These are phyloP conservation scores for Begonia fuchsioides DNA, from an alignment of 306 rosid genomes.

Conservation along the genomic window DNA sequence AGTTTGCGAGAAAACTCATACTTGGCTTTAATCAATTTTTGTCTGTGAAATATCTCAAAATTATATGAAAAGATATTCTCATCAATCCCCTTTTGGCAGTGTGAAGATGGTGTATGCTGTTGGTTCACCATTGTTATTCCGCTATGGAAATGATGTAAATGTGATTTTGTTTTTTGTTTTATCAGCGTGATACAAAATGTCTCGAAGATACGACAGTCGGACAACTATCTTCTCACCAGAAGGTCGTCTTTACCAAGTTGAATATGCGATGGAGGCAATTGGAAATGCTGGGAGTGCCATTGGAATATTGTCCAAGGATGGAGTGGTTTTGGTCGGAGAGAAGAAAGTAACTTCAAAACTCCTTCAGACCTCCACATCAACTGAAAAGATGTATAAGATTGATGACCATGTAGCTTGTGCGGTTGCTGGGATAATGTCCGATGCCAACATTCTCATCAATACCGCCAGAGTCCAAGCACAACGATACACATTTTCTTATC, in stretches of 20 bases:
- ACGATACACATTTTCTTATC: slow-evolving; percentile 19
- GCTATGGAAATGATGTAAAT: too few relatives aligned
- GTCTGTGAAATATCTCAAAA: too few relatives aligned
- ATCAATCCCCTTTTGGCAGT: too few relatives aligned
- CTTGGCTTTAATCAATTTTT: too few relatives aligned
- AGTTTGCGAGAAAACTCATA: too few relatives aligned
- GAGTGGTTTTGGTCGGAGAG: slow-evolving; percentile 26
- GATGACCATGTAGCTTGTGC: slow-evolving; percentile 26
- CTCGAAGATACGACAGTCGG: slow-evolving; percentile 27
- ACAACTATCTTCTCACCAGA: slow-evolving; percentile 34
- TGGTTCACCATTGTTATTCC: too few relatives aligned
- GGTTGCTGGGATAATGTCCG: slow-evolving; percentile 31
- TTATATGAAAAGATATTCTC: too few relatives aligned
- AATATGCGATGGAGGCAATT: slow-evolving; percentile 28
- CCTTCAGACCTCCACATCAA: slow-evolving; percentile 23
- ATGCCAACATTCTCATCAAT: slow-evolving; percentile 28
- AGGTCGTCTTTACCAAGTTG: slow-evolving; percentile 31
- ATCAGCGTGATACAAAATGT: slow-evolving; percentile 12
- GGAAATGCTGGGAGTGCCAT: slow-evolving; percentile 31
- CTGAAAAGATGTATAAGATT: slow-evolving; percentile 28
- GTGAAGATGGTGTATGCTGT: too few relatives aligned
- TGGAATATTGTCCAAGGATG: slow-evolving; percentile 24
- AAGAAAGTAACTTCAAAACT: slow-evolving; percentile 31
- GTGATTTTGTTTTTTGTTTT: background rate
- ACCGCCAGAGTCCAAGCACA: slow-evolving; percentile 27